Base-by-base conservation (phyloP, 2,329 filamentous ascomycete species). In the Trichoderma arundinaceum region DNA sequence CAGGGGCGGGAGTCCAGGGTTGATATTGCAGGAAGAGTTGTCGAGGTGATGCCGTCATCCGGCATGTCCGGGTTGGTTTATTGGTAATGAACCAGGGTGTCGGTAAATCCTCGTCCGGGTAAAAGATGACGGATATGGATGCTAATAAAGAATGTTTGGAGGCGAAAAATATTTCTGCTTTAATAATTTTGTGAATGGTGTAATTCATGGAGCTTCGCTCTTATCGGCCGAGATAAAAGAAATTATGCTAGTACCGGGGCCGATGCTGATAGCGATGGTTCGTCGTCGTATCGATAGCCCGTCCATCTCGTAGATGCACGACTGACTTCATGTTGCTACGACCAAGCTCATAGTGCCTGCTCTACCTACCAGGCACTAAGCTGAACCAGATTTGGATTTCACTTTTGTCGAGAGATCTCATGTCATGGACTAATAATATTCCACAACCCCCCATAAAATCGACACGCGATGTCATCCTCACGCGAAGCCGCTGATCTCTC, bases 401-500 rank as follows among this genome's bases (percentile, higher is more conserved):
- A 28, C 22, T 33, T 19, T 39, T 28, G 7, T 28, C 38, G 2
- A 28, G 15, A 32, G 32, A 15, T 32, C 32, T 19, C 12, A 19
- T 33, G 35, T 44, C n/a, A 66, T 64, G 64, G 49, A 56, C 43
- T 57, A 53, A 22, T 10, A 33, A 12, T 15, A 44, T 32, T 28
- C 35, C 44, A 19, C 1, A 7, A 22, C 9, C n/a, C n/a, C 13
- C 12, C 35, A 19, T 3, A 52, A 39, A 4, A 7, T 46, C 56
- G 48, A 75, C 43, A 51, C 59, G 75, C 67, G 13, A 86, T 85
- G 82, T 81, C 82, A 39, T 78, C 80, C 68, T 79, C 77, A 68
- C 82, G 83, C 70, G 80, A 82, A 69, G 74, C 82, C 60, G 72
- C 78, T 73, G 80, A 83, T 66, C 94, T 94, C 73, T 89, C 91